Conservation (phyloP, 805 yeast species). For the Yamadazyma philogaea region DNA sequence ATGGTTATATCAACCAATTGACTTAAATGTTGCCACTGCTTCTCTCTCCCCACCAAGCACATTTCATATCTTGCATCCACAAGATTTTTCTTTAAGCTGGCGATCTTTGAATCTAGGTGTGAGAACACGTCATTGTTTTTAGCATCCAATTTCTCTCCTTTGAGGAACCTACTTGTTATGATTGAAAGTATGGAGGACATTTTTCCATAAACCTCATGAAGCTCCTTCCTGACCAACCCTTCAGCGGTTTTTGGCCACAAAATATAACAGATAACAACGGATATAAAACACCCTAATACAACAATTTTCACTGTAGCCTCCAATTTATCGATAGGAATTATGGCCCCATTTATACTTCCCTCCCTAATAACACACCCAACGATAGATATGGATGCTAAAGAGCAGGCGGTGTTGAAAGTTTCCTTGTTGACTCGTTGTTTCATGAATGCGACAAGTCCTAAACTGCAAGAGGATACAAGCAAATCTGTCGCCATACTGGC, state of each 20-base stretch:
- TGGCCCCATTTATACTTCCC: slow-evolving; percentile 59
- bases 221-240: slow-evolving; percentile 36
- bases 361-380: slow-evolving; percentile 73
- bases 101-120: slow-evolving; percentile 39
- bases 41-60: slow-evolving; percentile 50
- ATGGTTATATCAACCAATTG: slow-evolving; percentile 51
- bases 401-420: slow-evolving; percentile 78
- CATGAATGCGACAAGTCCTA: slow-evolving; percentile 66
- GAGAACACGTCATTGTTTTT: slow-evolving; percentile 37
- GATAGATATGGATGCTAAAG: slow-evolving; percentile 67
- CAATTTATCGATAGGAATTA: slow-evolving; percentile 54
- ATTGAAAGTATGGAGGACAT: slow-evolving; percentile 49
- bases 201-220: slow-evolving; percentile 50
- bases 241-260: slow-evolving; percentile 64
- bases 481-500: slow-evolving; percentile 54
- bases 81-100: slow-evolving; percentile 37
- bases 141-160: slow-evolving; percentile 43
- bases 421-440: slow-evolving; percentile 65
- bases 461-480: slow-evolving; percentile 48
- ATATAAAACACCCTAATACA: slow-evolving; percentile 54
- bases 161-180: slow-evolving; percentile 47
- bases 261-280: slow-evolving; percentile 58
- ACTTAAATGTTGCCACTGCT: slow-evolving; percentile 45
- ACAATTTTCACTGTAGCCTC: slow-evolving; percentile 56
- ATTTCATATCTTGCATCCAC: slow-evolving; percentile 67